Base-by-base conservation (phyloP, 768 basidiomycete genomes). In the Antrodiella citrinella region DNA sequence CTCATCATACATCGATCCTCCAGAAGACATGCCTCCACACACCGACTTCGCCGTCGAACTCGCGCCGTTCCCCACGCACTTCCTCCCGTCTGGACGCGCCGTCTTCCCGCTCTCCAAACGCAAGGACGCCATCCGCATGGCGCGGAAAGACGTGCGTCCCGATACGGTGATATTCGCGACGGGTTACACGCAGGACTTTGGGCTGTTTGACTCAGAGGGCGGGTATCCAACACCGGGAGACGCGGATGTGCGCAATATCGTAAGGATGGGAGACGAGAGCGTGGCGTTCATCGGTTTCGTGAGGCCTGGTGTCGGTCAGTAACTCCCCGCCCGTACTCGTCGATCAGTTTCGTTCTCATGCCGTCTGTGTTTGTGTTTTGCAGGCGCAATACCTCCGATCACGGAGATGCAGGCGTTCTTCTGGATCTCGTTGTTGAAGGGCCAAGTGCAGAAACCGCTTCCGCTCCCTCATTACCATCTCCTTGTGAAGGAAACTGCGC, bases 341-440 rank as follows among this genome's bases (percentile, higher is more conserved):
- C n/a, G n/a, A n/a, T n/a, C n/a, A n/a, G n/a, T n/a, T n/a, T n/a
- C n/a, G 12, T 26, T 45, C 26, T 13, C 4, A 19, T n/a, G n/a
- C n/a, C n/a, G n/a, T n/a, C n/a, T n/a, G n/a, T n/a, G n/a, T n/a
- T n/a, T 59, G 2, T 54, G 56, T 22, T 55, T 51, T 49, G 54
- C 54, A 67, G 77, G 77, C 57, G 76, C 78, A 0, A 80, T 77
- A 50, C 78, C 77, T 1, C 75, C 77, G 2, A 76, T 82, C 45
- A 71, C 80, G 1, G 81, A 82, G 60, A 76, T 78, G 70, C 81
- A 82, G 54, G 59, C 70, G 1, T 74, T 80, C 63, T 76, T 80
- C 56, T 80, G 76, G 76, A 74, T 77, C 46, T 70, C 74, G 4
- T 56, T 78, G 4, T 61, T 79, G 26, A 71, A 72, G 53, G 67